These are phyloP conservation scores for Astragalus membranaceus DNA, from an alignment of 306 rosid species.

Conservation along the genomic window DNA sequence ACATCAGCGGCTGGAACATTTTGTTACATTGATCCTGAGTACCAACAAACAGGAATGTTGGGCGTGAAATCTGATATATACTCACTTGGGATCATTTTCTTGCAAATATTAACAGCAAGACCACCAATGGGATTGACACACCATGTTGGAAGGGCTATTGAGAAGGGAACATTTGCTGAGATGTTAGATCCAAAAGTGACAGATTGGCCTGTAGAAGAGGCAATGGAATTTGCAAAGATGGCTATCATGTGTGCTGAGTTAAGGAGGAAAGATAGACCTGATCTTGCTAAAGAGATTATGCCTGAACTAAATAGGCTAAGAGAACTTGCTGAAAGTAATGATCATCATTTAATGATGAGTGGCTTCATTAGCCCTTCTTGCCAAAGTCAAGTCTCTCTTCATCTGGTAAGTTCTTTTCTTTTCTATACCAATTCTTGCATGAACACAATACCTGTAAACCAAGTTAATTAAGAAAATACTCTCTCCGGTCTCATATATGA, in stretches of 20 bases:
- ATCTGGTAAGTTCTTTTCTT: conserved; percentile 13
- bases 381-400: conserved; percentile 35
- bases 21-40: conserved; percentile 43
- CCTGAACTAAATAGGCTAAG: conserved; percentile 26
- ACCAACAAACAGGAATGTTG: conserved; percentile 39
- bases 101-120: conserved; percentile 34
- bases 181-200: conserved; percentile 28
- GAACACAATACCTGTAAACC: too few relatives aligned
- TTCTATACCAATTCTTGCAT: background rate
- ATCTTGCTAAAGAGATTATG: conserved; percentile 30
- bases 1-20: conserved; percentile 38
- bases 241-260: conserved; percentile 26
- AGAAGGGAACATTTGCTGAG: conserved; percentile 21
- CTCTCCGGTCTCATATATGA: too few relatives aligned
- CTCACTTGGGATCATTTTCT: conserved; percentile 38
- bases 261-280: conserved; percentile 38
- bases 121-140: conserved; percentile 44
- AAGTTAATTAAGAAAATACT: too few relatives aligned
- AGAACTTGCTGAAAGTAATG: conserved; percentile 21
- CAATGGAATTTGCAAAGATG: conserved; percentile 25
- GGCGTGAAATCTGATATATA: conserved; percentile 41
- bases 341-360: background rate
- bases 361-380: conserved; percentile 16
- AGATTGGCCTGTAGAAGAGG: conserved; percentile 35
- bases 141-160: conserved; percentile 29